These are phyloP conservation scores for Lactarius trivialis DNA, from an alignment of 768 basidiomycete genomes.

Conservation along the genomic window DNA sequence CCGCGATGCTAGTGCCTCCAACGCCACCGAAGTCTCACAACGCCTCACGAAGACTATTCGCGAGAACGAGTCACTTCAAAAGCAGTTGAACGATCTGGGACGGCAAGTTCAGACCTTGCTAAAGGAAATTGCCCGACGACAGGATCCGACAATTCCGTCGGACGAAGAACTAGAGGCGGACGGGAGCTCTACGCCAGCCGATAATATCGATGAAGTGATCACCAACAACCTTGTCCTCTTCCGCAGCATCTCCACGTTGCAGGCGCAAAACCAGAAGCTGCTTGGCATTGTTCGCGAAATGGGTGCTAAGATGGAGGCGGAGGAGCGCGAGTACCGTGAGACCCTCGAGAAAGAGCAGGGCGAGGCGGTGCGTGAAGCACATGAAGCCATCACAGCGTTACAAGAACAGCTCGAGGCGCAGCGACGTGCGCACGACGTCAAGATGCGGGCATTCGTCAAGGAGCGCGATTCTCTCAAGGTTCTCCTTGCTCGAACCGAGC, in stretches of 20 bases:
- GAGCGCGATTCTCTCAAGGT: constrained; percentile 82
- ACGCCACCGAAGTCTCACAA: constrained; percentile 47
- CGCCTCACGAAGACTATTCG: constrained; percentile 21
- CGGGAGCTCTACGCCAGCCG: constrained; percentile 40
- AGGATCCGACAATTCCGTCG: constrained; percentile 74
- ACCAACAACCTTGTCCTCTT: constrained; percentile 86
- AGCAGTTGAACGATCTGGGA: constrained; percentile 22
- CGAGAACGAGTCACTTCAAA: constrained; percentile 21
- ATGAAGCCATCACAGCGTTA: constrained; percentile 76
- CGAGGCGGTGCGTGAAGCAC: constrained; percentile 81
- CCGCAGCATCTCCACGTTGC: constrained; percentile 70
- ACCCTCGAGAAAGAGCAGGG: constrained; percentile 65
- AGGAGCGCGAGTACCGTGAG: constrained; percentile 71
- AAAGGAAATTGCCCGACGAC: constrained; percentile 71
- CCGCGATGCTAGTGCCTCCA: constrained; percentile 55
- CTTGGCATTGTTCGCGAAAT: constrained; percentile 79
- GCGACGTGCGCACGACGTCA: constrained; percentile 59
- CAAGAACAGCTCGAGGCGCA: constrained; percentile 73
- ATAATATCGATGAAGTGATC: constrained; percentile 73
- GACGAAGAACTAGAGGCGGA: constrained; percentile 51
- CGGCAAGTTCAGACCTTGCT: constrained; percentile 74
- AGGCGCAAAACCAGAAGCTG: constrained; percentile 87
- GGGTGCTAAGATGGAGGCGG: constrained; percentile 76
- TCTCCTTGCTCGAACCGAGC: constrained; percentile 57
- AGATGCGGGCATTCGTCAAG: constrained; percentile 75